Conservation (phyloP, 106 monocot species). For the Dendrobium nobile region DNA sequence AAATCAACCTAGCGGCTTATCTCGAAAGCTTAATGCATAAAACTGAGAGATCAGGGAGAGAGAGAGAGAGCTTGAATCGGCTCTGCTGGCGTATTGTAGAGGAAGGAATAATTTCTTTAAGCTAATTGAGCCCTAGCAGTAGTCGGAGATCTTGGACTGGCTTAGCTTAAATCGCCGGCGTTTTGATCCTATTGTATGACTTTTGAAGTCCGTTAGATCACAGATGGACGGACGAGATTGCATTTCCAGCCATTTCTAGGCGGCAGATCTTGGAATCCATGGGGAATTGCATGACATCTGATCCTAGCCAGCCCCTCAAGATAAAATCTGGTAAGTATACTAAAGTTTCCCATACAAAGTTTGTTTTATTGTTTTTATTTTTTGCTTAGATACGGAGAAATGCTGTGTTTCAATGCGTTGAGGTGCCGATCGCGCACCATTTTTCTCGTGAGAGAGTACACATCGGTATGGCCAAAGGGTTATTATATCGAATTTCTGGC, state of each 20-base stretch:
- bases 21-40: neutral
- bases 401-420: neutral
- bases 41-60: neutral
- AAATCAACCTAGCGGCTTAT: neutral
- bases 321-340: neutral
- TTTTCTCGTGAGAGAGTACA: neutral
- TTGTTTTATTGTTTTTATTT: neutral
- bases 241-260: neutral
- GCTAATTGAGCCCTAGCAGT: neutral
- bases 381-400: neutral
- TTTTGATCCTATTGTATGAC: neutral
- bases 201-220: neutral
- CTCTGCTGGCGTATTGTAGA: neutral
- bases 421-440: neutral
- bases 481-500: neutral
- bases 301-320: slow-evolving; percentile 1
- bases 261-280: neutral
- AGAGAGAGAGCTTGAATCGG: neutral
- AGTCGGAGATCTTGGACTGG: neutral
- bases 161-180: neutral
- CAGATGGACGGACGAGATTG: slow-evolving; percentile 4
- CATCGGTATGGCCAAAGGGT: neutral
- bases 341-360: neutral
- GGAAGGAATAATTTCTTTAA: neutral
- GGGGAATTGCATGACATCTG: slow-evolving; percentile 7